Evolutionary conservation across 176 grass and related monocot species (phyloP), one percentile per base, ranked within the genome.

Genomic region (Zoysia japonica): DNA sequence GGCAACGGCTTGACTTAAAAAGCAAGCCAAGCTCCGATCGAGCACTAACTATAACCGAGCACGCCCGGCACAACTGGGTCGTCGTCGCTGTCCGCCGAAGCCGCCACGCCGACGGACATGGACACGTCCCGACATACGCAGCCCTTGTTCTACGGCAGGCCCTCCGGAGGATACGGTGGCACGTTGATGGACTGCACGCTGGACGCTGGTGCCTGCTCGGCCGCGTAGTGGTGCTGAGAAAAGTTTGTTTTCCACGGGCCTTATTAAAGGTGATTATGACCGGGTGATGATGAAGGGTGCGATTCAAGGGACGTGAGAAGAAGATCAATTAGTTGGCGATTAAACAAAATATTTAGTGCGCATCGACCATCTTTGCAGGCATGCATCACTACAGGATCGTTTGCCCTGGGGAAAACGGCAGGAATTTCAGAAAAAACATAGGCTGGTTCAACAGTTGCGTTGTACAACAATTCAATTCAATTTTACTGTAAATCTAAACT

Each of bases 1-100:
- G 28, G 47, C 87, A 38, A 81, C 76, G 82, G 76, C 93, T 88
- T 90, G 79, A 61, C 87, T 96, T 92, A 52, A 50, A 50, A 92
- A 96, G 93, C 82, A 80, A 92, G 69, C 83, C 84, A 94, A 84
- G 57, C 50, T 40, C 47, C 64, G 11, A 2, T 6, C 54, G 11
- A 2, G 10, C 54, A 47, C 41, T 63, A 39, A 49, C 10, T 5
- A 47, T 47, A 70, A 76, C 56, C 72, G n/a, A 62, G 76, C 76
- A 75, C 55, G 70, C 56, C 38, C 47, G 62, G 62, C 6, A 63
- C 45, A 50, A 15, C 76, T 2, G 17, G 62, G 47, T 65, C 71
- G 53, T 35, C 9, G 14, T 74, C 70, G 63, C 71, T 47, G 55
- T 42, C 76, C 45, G 64, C 16, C 1, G 70, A 80, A 70, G 71